These are phyloP conservation scores for Pythium monospermum DNA, from an alignment of 352 stramenopile species.

Conservation along the genomic window DNA sequence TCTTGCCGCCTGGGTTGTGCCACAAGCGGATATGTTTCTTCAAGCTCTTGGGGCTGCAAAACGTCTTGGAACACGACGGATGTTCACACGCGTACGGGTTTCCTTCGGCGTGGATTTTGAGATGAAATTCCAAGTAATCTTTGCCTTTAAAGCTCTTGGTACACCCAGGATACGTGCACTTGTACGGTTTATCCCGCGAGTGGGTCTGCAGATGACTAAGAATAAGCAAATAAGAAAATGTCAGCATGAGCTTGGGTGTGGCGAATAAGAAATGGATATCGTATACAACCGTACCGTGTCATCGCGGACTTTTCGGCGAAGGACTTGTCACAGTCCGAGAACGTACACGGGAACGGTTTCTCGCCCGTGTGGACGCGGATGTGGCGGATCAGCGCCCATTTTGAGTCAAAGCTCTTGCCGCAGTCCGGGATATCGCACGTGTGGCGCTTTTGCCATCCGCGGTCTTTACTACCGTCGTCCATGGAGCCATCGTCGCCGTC, in stretches of 20 bases:
- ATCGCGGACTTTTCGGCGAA: constrained; percentile 88
- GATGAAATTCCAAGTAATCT: constrained; percentile 78
- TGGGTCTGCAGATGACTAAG: constrained; percentile 78
- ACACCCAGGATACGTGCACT: constrained; percentile 81
- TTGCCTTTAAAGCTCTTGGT: constrained; percentile 87
- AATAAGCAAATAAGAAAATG: no score
- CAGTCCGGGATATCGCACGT: constrained; percentile 60
- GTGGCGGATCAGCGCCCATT: constrained; percentile 79
- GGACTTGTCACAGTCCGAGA: constrained; percentile 79
- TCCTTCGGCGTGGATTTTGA: constrained; percentile 81
- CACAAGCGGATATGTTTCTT: constrained; percentile 83
- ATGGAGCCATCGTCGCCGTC: constrained; percentile 6
- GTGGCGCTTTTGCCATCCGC: constrained; percentile 74
- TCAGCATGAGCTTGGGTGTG: no score
- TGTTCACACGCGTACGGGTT: constrained; percentile 80
- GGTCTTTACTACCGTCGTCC: constrained; percentile 25
- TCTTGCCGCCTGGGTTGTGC: constrained; percentile 78
- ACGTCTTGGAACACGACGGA: constrained; percentile 77
- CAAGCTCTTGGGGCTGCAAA: constrained; percentile 79
- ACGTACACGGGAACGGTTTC: constrained; percentile 83
- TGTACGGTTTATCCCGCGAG: constrained; percentile 81
- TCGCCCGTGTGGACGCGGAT: constrained; percentile 86
- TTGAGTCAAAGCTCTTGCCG: constrained; percentile 83
- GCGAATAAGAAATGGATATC: no score
- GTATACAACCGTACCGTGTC: constrained; percentile 48